Percentiles rank a stretch among this genome's conserved stretches.
Evolutionary conservation across 75 land plant species (phyloP).

Genomic region (Ceratopteris richardii): DNA sequence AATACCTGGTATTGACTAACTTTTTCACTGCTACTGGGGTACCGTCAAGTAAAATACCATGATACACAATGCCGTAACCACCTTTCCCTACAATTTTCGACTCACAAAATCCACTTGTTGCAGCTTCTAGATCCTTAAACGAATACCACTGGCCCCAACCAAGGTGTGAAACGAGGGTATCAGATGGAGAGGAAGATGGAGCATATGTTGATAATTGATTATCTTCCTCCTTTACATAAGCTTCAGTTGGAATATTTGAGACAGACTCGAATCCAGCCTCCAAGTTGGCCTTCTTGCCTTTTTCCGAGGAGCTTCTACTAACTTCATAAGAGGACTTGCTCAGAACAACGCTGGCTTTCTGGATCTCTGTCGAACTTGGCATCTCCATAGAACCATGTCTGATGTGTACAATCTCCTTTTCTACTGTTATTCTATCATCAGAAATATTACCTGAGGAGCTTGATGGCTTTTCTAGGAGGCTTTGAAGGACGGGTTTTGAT

Average conservation of each 20-base stretch:
- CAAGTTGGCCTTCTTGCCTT: conserved; percentile 36
- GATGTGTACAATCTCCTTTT: conserved; percentile 11
- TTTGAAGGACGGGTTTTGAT: conserved; percentile 25
- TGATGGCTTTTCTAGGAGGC: conserved; percentile 70
- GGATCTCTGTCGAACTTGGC: conserved; percentile 47
- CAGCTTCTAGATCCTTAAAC: conserved; percentile 61
- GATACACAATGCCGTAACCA: conserved; percentile 59
- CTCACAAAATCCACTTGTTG: conserved; percentile 55
- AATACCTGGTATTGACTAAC: conserved; percentile 61
- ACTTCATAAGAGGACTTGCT: conserved; percentile 31
- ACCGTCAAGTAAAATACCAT: conserved; percentile 38
- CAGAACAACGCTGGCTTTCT: conserved; percentile 45
- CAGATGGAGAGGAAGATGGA: conserved; percentile 29
- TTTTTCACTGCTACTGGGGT: conserved; percentile 67
- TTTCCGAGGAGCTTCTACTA: conserved; percentile 21
- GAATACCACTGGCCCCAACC: conserved; percentile 96
- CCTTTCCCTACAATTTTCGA: conserved; percentile 68
- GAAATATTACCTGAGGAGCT: conserved; percentile 8
- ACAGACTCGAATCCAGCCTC: conserved; percentile 30
- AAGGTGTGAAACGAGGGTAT: conserved; percentile 45
- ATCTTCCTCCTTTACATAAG: conserved; percentile 8
- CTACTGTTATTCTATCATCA: conserved; percentile 29
- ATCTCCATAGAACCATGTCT: conserved; percentile 41
- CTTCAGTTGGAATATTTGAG: conserved; percentile 35
- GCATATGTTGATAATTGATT: conserved; percentile 28